Conservation (phyloP, 2,329 filamentous ascomycete species). For the Xylariales sp. region DNA sequence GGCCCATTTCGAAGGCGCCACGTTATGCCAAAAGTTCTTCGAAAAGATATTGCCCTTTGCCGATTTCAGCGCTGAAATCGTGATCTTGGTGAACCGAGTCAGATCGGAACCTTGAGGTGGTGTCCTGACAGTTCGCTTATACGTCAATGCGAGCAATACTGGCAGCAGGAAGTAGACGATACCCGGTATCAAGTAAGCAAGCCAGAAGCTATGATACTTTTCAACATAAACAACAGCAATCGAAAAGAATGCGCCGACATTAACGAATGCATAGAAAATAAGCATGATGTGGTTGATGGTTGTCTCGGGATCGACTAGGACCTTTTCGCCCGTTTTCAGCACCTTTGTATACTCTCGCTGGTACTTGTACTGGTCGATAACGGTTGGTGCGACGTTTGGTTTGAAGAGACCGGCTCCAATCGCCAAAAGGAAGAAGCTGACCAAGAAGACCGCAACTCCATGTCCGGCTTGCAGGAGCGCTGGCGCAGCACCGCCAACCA, state of each 20-base stretch:
- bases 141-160: conserved; percentile 49
- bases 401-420: conserved; percentile 78
- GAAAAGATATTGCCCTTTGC: conserved; percentile 16
- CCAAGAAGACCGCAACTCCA: conserved; percentile 58
- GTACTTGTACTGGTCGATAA: conserved; percentile 65
- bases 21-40: conserved; percentile 53
- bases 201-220: conserved; percentile 59
- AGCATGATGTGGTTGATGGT: conserved; percentile 66
- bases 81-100: conserved; percentile 33
- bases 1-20: conserved; percentile 43
- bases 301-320: conserved; percentile 65
- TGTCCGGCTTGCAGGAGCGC: conserved; percentile 40
- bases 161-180: conserved; percentile 56
- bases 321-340: conserved; percentile 52
- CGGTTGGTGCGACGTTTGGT: conserved; percentile 68
- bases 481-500: conserved; percentile 60
- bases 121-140: conserved; percentile 50
- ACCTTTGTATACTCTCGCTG: conserved; percentile 53
- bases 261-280: conserved; percentile 49
- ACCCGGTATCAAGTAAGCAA: conserved; percentile 39
- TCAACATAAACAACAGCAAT: conserved; percentile 55
- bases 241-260: conserved; percentile 47
- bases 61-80: background rate
- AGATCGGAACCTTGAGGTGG: conserved; percentile 64
- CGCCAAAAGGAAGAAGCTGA: conserved; percentile 52